These are phyloP conservation scores for Terana coerulea DNA, from an alignment of 768 basidiomycete genomes.

Conservation along the genomic window DNA sequence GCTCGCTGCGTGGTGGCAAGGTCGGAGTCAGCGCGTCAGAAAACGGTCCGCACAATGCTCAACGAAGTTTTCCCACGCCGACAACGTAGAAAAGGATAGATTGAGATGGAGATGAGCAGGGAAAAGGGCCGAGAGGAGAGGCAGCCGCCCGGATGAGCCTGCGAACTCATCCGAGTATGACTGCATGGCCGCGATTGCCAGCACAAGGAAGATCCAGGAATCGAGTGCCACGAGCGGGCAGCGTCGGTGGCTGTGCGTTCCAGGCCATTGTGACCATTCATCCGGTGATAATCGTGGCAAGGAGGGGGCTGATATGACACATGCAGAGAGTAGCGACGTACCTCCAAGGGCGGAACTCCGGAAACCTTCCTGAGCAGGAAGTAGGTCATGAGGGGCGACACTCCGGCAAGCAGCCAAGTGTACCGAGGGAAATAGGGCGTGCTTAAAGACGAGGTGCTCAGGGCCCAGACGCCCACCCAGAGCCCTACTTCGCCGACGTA, in stretches of 20 bases:
- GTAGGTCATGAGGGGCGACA: slow-evolving; percentile 65
- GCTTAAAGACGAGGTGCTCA: slow-evolving; percentile 48
- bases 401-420: slow-evolving; percentile 41
- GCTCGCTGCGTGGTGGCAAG: slow-evolving; percentile 25
- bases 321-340: slow-evolving; percentile 17
- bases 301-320: no score
- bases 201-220: no score
- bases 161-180: no score
- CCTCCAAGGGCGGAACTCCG: slow-evolving; percentile 71
- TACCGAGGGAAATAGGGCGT: slow-evolving; percentile 41
- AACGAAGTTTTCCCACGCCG: not conserved
- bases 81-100: slow-evolving; percentile 4
- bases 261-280: no score
- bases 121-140: slow-evolving; percentile 4
- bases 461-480: slow-evolving; percentile 62
- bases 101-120: slow-evolving; percentile 1
- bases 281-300: no score
- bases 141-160: not conserved
- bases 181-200: no score
- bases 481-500: slow-evolving; percentile 67
- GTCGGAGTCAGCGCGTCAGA: not conserved
- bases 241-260: no score
- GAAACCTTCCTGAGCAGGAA: slow-evolving; percentile 57
- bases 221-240: no score
- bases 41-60: not conserved